phyloP scores from a whole-genome alignment of 805 yeast genomes.

The Kuraishia ogatae region DNA sequence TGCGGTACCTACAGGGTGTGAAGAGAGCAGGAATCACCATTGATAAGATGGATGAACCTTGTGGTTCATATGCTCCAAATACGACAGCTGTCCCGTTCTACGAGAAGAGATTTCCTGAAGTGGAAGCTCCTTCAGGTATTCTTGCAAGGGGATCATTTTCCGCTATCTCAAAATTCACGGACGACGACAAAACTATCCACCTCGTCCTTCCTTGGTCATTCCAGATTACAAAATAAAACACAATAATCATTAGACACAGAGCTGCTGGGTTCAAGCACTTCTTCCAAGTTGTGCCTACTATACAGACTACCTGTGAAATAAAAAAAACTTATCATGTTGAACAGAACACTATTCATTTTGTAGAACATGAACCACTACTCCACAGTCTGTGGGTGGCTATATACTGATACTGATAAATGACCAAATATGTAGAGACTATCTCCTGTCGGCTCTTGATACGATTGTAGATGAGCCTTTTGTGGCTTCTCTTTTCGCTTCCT shows the following conservation, averaged over 20 bases:
- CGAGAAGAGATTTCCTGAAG: slow-evolving; percentile 58
- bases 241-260: no score
- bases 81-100: slow-evolving; percentile 75
- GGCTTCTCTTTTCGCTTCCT: no score
- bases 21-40: slow-evolving; percentile 85
- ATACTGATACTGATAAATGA: no score
- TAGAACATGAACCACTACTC: not conserved
- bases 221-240: slow-evolving; percentile 51
- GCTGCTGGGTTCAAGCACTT: no score
- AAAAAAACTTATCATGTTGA: not conserved
- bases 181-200: slow-evolving; percentile 75
- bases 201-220: slow-evolving; percentile 79
- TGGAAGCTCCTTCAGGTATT: slow-evolving; percentile 88
- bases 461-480: no score
- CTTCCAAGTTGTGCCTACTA: not conserved
- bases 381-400: not conserved
- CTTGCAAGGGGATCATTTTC: slow-evolving; percentile 81
- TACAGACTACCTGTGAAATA: not conserved
- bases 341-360: not conserved
- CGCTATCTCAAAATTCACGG: slow-evolving; percentile 75
- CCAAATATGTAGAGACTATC: not conserved
- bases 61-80: slow-evolving; percentile 88
- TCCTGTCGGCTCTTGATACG: no score
- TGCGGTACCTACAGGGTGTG: slow-evolving; percentile 75
- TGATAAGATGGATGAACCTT: slow-evolving; percentile 77